phyloP scores from a whole-genome alignment of 345 rosid species.

The Excoecaria cochinchinensis region DNA sequence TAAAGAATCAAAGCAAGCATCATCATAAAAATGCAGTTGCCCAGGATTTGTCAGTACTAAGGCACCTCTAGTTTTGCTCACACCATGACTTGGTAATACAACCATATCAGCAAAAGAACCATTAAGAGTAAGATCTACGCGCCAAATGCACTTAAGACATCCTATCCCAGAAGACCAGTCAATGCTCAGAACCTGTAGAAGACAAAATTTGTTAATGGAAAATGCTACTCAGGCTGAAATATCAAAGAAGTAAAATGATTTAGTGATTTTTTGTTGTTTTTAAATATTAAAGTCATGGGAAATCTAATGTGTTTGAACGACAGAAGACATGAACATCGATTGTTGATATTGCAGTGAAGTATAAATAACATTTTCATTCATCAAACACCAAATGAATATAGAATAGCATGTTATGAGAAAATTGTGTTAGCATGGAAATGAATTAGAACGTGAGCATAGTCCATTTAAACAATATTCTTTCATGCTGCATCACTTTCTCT shows the following conservation, averaged over 20 bases:
- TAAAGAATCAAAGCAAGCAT: constrained; percentile 21
- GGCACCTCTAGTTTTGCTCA: constrained; percentile 13
- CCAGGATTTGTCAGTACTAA: constrained; percentile 34
- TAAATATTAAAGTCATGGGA: neutral
- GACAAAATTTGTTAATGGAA: neutral
- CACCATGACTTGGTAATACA: constrained; percentile 13
- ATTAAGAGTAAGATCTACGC: constrained; percentile 30
- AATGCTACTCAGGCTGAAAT: neutral
- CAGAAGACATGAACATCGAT: neutral
- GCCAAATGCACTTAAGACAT: constrained; percentile 24
- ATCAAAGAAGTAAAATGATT: neutral
- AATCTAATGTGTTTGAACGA: neutral
- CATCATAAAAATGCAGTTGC: constrained; percentile 30
- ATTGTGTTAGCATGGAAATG: neutral
- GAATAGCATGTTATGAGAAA: neutral
- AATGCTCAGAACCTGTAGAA: constrained; percentile 28
- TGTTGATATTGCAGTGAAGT: neutral
- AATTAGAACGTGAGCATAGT: neutral
- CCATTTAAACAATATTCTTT: neutral
- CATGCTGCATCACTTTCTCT: neutral
- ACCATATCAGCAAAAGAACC: constrained; percentile 37
- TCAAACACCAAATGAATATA: neutral
- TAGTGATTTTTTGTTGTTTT: neutral
- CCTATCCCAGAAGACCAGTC: constrained; percentile 32
- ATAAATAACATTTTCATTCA: neutral